Evolutionary conservation across 352 stramenopile genomes (phyloP).

Genomic region (Globisporangium spiculum): DNA sequence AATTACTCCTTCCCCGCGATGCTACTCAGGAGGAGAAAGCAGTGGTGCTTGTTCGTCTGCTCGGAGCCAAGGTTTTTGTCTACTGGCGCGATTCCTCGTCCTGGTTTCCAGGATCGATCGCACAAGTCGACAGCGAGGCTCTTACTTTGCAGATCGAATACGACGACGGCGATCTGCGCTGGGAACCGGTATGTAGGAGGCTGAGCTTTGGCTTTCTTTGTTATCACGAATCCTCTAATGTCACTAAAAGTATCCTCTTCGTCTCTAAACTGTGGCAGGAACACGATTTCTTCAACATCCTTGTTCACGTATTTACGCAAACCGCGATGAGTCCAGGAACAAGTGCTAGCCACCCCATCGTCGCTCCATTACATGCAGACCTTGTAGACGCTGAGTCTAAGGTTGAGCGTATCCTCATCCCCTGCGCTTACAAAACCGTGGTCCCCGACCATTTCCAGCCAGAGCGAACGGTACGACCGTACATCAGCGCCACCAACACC

Average conservation of each 20-base stretch:
- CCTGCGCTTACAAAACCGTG: constrained; percentile 30
- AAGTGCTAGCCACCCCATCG: not conserved
- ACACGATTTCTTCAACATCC: constrained; percentile 31
- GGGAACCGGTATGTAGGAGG: constrained; percentile 29
- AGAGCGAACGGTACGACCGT: constrained; percentile 30
- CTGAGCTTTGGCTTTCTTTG: too few species aligned
- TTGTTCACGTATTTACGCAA: constrained; percentile 7
- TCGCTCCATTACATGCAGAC: not conserved
- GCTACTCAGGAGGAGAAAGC: not conserved
- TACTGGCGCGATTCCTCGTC: constrained; percentile 37
- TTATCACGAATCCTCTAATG: too few species aligned
- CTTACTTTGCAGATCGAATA: constrained; percentile 36
- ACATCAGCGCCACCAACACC: constrained; percentile 30
- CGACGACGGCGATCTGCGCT: constrained; percentile 49
- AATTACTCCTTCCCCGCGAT: constrained; percentile 21
- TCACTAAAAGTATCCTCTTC: too few species aligned
- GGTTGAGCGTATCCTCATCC: constrained; percentile 26
- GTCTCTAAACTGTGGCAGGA: constrained; percentile 17
- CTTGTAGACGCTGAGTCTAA: not conserved
- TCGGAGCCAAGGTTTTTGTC: constrained; percentile 25
- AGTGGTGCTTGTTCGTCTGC: constrained; percentile 5
- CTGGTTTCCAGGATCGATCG: constrained; percentile 45
- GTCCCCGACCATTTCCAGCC: constrained; percentile 43
- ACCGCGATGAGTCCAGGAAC: not conserved
- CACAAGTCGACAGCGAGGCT: constrained; percentile 5